These are phyloP conservation scores for Excoecaria cochinchinensis DNA, from an alignment of 345 rosid species.

Conservation along the genomic window DNA sequence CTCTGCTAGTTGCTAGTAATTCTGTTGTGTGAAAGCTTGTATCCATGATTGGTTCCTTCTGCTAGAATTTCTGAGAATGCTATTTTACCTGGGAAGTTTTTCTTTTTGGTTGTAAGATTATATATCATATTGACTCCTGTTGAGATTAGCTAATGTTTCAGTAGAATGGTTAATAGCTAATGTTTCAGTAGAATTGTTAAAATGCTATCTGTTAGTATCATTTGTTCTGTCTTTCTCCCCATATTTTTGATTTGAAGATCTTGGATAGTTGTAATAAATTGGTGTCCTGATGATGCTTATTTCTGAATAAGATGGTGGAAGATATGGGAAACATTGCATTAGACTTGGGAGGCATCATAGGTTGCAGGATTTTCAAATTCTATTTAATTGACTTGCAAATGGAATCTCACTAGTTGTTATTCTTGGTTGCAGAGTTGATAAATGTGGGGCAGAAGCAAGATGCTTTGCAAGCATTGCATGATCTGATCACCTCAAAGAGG, in stretches of 20 bases:
- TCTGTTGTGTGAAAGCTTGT: neutral
- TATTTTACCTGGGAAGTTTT: neutral
- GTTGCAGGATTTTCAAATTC: neutral
- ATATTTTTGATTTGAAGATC: neutral
- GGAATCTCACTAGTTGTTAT: neutral
- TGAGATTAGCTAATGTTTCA: neutral
- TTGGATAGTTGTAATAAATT: neutral
- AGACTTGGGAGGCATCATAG: neutral
- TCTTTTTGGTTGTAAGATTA: neutral
- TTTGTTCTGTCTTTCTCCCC: neutral
- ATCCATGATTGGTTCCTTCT: neutral
- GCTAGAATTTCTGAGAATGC: neutral
- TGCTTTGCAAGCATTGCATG: slow-evolving; percentile 90
- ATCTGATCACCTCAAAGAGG: slow-evolving; percentile 84
- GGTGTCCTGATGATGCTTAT: neutral
- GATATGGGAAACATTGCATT: neutral
- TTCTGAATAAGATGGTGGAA: neutral
- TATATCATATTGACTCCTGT: neutral
- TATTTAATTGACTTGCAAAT: neutral
- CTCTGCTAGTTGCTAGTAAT: neutral
- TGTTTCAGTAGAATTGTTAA: neutral
- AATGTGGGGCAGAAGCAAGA: slow-evolving; percentile 99
- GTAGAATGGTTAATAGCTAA: neutral
- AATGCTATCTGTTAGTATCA: neutral
- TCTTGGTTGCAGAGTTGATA: slow-evolving; percentile 62